Evolutionary conservation across 1,284 basidiomycete species (phyloP).

Genomic region (Irpex sp.): DNA sequence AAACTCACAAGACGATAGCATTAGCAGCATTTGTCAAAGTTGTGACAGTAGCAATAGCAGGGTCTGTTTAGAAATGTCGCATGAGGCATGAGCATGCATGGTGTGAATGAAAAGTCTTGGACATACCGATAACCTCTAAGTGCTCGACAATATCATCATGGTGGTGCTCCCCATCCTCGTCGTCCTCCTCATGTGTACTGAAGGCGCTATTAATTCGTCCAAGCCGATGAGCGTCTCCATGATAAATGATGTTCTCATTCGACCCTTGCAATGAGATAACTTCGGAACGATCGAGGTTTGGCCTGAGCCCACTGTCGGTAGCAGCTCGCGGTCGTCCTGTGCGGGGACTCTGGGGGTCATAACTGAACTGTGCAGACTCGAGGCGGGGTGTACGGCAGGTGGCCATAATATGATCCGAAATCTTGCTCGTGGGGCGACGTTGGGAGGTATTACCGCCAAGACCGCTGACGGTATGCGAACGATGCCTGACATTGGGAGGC

Average conservation of each 20-base stretch:
- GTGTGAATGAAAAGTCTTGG: not conserved
- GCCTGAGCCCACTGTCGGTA: slow-evolving; percentile 1
- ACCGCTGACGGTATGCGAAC: slow-evolving; percentile 18
- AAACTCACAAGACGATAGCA: slow-evolving; percentile 70
- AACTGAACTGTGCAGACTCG: slow-evolving; percentile 1
- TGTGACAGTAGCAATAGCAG: slow-evolving; percentile 77
- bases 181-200: slow-evolving; percentile 40
- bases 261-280: slow-evolving; percentile 37
- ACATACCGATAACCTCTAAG: slow-evolving; percentile 79
- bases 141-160: slow-evolving; percentile 82
- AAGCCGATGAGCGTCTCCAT: slow-evolving; percentile 31
- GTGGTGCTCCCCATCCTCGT: slow-evolving; percentile 49
- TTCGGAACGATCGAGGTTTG: slow-evolving; percentile 12
- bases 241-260: slow-evolving; percentile 39
- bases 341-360: not conserved
- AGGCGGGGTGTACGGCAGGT: slow-evolving; percentile 10
- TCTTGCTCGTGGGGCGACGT: slow-evolving; percentile 30
- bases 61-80: slow-evolving; percentile 51
- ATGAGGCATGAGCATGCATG: not conserved
- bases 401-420: slow-evolving; percentile 35
- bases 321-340: not conserved
- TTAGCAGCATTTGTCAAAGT: slow-evolving; percentile 85
- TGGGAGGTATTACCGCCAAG: slow-evolving; percentile 7
- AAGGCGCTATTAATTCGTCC: slow-evolving; percentile 54
- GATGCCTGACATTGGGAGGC: slow-evolving; percentile 16